Evolutionary conservation across 352 stramenopile genomes (phyloP), one percentile per base, ranked within the genome.

Genomic region (Globisporangium megalacanthum): DNA sequence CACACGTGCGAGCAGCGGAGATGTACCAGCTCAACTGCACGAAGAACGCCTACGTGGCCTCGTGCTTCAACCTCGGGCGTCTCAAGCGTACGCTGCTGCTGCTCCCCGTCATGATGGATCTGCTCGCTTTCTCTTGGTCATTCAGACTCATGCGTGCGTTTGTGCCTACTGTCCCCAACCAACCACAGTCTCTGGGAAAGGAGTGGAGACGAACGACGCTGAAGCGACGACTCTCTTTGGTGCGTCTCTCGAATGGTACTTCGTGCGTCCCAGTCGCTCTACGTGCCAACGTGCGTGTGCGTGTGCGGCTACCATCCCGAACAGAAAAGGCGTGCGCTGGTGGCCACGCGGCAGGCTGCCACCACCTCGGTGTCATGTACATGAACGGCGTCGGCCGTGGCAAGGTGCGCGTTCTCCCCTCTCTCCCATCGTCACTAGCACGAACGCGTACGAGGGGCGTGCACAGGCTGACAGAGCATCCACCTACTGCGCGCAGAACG

Each of bases 311-410:
- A 20, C n/a, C n/a, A 25, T 54, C 17, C n/a, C 19, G 46, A 50
- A 36, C 58, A 95, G 85, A 90, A 46, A 91, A 90, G 68, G 68
- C 85, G 47, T 94, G 86, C 56, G 60, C 77, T n/a, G 75, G 69
- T 6, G 79, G 72, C 17, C 83, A 94, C 45, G 77, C 76, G 29
- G 79, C 88, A 58, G 84, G 75, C 39, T 95, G 86, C 52, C 83
- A 95, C 51, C 86, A 95, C 61, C 69, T 92, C n/a, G 86, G 83
- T 14, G 79, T 92, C 62, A 91, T 95, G 81, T 77, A 73, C 56
- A 74, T 70, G 36, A 82, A 91, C 49, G 82, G 82, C 10, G 65
- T 90, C 37, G 86, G 85, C 41, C 80, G 81, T 8, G 56, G 74
- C 13, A 89, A 93, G 75, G 84, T 94, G 13, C 8, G 53, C n/a